Base-by-base conservation (phyloP, 441 rosid species). In the Manihot esculenta region DNA sequence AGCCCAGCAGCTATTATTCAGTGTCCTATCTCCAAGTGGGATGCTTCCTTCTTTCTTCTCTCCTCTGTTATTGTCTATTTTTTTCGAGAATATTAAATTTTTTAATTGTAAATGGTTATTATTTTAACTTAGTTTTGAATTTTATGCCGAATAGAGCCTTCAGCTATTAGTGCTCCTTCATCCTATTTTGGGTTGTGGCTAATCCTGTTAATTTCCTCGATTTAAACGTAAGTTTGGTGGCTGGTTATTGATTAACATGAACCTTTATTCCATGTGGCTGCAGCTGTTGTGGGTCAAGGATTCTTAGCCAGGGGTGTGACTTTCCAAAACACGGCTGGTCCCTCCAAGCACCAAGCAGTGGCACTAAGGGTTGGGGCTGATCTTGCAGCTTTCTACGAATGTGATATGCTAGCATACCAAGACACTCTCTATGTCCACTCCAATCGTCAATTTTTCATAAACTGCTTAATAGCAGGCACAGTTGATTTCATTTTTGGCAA, bases 401-500 rank as follows among this genome's bases (percentile, higher is more conserved):
- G 97, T 51, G 87, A 85, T 79, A 76, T 92, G 67, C 61, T 92
- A 24, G 97, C 91, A 0, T 87, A 87, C 84, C 97, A 92, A 64
- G 94, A 92, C 87, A 87, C 92, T 1, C 93, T 89, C 71, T 92
- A 92, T 60, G 93, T 81, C 55, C 97, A 92, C 72, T 83, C 91
- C 26, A 84, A 81, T 66, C 89, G 97, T 17, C 97, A 89, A 14
- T 89, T 86, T 79, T 92, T 45, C 68, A 76, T 84, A 1, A 79
- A 83, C 63, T 92, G 97, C 70, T 23, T 81, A 35, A 49, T 92
- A 1, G 78, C 87, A 1, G 97, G 97, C 73, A 89, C 96, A 0
- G 90, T 89, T 0, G 97, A 91, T 35, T 91, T 91, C 81, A 88
- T 91, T 61, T 91, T 91, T 10, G 97, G 97, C 35, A 89, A 92